Conservation (phyloP, 225 moss, liverwort and hornwort species). For the Marchantia polymorpha region DNA sequence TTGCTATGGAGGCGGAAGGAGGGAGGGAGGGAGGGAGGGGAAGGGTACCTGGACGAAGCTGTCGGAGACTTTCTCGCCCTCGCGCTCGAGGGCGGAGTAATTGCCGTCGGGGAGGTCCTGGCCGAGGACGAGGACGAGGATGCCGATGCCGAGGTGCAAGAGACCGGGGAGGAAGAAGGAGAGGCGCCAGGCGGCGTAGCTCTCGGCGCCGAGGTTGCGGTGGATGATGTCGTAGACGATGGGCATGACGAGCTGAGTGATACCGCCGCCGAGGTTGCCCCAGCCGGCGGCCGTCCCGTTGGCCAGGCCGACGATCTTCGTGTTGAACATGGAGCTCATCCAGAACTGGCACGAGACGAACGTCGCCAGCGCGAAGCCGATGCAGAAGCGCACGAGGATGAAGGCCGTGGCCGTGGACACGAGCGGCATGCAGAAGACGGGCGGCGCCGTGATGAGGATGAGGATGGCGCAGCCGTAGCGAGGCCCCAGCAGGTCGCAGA, state of each 20-base stretch:
- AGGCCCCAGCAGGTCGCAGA: slow-evolving; percentile 70
- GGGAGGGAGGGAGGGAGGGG: not conserved
- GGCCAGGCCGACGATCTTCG: slow-evolving; percentile 72
- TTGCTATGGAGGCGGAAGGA: not conserved
- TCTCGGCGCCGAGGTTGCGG: slow-evolving; percentile 35
- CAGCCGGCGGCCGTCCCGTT: slow-evolving; percentile 74
- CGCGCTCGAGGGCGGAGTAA: slow-evolving; percentile 33
- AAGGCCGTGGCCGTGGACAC: slow-evolving; percentile 46
- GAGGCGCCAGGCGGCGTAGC: slow-evolving; percentile 56
- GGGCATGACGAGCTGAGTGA: slow-evolving; percentile 82
- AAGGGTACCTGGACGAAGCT: slow-evolving; percentile 44
- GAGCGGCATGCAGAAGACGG: slow-evolving; percentile 64
- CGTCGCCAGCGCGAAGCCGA: slow-evolving; percentile 67
- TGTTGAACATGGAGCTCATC: slow-evolving; percentile 89
- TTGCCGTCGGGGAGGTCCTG: slow-evolving; percentile 75
- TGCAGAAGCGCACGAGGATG: slow-evolving; percentile 64
- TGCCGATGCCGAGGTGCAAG: slow-evolving; percentile 64
- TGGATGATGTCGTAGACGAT: slow-evolving; percentile 55
- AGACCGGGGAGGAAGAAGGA: slow-evolving; percentile 61
- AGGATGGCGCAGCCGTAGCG: slow-evolving; percentile 69
- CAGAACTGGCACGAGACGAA: slow-evolving; percentile 86
- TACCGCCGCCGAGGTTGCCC: slow-evolving; percentile 74
- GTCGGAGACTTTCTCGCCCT: slow-evolving; percentile 49
- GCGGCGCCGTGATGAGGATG: slow-evolving; percentile 58
- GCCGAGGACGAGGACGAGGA: slow-evolving; percentile 44